phyloP scores from a whole-genome alignment of 2,329 filamentous ascomycete species.

The Fusarium longipes region DNA sequence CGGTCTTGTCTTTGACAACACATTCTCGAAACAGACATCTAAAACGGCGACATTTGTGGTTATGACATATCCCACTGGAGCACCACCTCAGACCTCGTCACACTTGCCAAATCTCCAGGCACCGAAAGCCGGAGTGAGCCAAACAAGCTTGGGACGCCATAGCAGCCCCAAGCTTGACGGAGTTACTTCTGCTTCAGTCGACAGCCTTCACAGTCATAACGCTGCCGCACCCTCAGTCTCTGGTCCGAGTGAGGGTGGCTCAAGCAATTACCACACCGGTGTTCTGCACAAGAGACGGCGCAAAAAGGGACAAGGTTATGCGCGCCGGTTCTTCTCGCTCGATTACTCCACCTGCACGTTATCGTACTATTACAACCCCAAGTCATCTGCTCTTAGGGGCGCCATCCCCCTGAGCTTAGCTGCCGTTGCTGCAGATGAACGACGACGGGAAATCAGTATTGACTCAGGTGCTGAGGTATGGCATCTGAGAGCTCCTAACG shows the following conservation, averaged over 20 bases:
- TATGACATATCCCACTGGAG: conserved; percentile 88
- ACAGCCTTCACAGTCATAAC: conserved; percentile 68
- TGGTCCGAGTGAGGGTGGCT: conserved; percentile 61
- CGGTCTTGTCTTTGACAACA: conserved; percentile 97
- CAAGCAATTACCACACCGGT: conserved; percentile 79
- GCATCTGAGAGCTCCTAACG: conserved; percentile 87
- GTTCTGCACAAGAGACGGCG: conserved; percentile 88
- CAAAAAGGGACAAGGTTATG: conserved; percentile 94
- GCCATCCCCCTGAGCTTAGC: conserved; percentile 93
- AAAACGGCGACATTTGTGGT: conserved; percentile 96
- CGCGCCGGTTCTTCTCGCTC: conserved; percentile 92
- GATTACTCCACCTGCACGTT: conserved; percentile 94
- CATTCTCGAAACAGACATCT: conserved; percentile 93
- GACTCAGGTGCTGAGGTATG: conserved; percentile 97
- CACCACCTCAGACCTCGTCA: conserved; percentile 78
- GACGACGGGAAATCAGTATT: conserved; percentile 90
- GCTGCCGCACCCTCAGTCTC: conserved; percentile 61
- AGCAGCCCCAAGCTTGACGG: conserved; percentile 59
- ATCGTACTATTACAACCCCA: conserved; percentile 95
- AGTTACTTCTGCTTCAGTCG: conserved; percentile 65
- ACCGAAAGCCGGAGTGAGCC: conserved; percentile 55
- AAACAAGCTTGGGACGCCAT: conserved; percentile 63
- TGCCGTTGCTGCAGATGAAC: conserved; percentile 89
- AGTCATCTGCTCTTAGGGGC: conserved; percentile 90
- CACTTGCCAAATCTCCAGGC: conserved; percentile 71